Evolutionary conservation across 495 filamentous ascomycete species (phyloP), one percentile per base, ranked within the genome.

Genomic region (Letharia columbiana): DNA sequence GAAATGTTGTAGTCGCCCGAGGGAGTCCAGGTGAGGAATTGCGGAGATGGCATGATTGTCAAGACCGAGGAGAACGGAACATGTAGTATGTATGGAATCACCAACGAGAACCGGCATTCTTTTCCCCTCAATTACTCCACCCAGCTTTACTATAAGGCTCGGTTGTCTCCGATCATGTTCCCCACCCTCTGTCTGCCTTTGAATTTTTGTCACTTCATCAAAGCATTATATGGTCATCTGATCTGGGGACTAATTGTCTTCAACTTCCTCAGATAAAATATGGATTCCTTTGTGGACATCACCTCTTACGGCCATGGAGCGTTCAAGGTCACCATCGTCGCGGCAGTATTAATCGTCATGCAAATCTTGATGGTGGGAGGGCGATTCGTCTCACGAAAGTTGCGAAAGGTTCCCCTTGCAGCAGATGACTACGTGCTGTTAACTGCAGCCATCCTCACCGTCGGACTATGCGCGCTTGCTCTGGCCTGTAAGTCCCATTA

Each of bases 351-450:
- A 11, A 56, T 71, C 11, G 17, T 70, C 20, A 63, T 71, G 70
- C 73, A 73, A 64, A 64, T 73, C 18, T 9, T 73, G 12, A 65
- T 73, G 44, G 67, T 76, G 8, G 63, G 40, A 5, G 74, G 72
- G n/a, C 73, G 74, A n/a, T 71, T 75, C 44, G 67, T 70, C 60
- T 73, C 74, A 60, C 70, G 75, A 52, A 69, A 67, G 54, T 45
- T 74, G 42, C 71, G 70, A 52, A 69, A 68, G 63, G 50, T 70
- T 11, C 49, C 62, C 6, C 52, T 68, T 41, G 68, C 65, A 1
- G n/a, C 69, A 17, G 75, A 77, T 68, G 75, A 77, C 44, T 73
- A 73, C 52, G 70, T 76, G 40, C 69, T 77, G 12, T 42, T 74
- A 11, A 50, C 69, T 54, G 73, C 74, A 28, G 63, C 71, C 62